A percentile compares a stretch with the other conserved stretches of the same genome.
phyloP scores from a whole-genome alignment of 768 basidiomycete species.

The Hemileccinum impolitum region DNA sequence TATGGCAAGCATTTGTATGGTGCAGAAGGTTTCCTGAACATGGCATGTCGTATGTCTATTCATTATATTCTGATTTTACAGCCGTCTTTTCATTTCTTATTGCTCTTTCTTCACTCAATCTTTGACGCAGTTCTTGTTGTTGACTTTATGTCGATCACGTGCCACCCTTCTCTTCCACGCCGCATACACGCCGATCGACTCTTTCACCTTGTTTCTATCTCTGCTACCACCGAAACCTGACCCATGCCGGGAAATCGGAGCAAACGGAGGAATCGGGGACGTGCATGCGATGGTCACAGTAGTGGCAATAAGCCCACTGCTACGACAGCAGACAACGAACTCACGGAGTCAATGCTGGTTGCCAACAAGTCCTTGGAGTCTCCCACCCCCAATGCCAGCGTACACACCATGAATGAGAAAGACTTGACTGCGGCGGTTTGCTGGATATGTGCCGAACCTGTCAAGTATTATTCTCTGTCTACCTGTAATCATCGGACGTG shows the following conservation, averaged over 20 bases:
- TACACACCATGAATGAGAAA: slow-evolving; percentile 32
- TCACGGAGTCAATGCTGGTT: not conserved
- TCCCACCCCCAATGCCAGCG: not conserved
- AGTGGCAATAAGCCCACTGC: not conserved
- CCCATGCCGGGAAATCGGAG: not conserved
- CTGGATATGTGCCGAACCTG: slow-evolving; percentile 93
- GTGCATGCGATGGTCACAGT: slow-evolving; percentile 15
- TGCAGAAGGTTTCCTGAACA: too few species aligned
- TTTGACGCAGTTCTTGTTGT: too few species aligned
- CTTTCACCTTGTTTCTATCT: slow-evolving; percentile 6
- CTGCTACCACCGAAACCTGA: slow-evolving; percentile 15
- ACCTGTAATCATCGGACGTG: slow-evolving; percentile 94
- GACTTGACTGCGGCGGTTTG: slow-evolving; percentile 44
- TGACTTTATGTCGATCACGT: too few species aligned
- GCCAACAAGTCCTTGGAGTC: not conserved
- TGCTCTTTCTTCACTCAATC: too few species aligned
- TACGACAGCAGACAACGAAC: not conserved
- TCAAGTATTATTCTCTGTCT: slow-evolving; percentile 86
- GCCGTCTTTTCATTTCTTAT: too few species aligned
- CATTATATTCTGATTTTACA: too few species aligned
- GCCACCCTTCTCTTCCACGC: too few species aligned
- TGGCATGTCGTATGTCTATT: too few species aligned
- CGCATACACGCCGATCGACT: too few species aligned
- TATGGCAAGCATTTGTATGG: too few species aligned
- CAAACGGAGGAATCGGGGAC: slow-evolving; percentile 19